Base-by-base conservation (phyloP, 202 grass and related monocot genomes). In the Zoysia matrella region DNA sequence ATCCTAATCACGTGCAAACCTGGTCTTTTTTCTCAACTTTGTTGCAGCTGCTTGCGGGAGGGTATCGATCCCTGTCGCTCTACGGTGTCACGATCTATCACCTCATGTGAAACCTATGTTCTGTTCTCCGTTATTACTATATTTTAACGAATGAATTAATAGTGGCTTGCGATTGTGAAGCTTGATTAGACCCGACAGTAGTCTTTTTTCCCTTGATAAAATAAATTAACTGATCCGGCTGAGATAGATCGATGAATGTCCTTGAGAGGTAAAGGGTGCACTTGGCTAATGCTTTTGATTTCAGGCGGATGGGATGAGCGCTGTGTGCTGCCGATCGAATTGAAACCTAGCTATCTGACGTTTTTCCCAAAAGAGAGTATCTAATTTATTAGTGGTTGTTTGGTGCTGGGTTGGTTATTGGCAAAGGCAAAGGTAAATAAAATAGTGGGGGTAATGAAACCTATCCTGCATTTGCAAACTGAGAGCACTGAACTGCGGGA, bases 401-500 rank as follows among this genome's bases (percentile, higher is more conserved):
- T 30, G 22, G 22, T 30, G 22, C 22, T 30, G 22, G 22, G 22
- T 30, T 30, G 22, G 22, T 30, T 30, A 30, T 30, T 30, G 22
- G 22, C 22, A 30, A 30, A 30, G 22, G 22, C 22, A 30, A 30
- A 30, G 22, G 22, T 30, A 30, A 30, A 30, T 30, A 30, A 30
- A 30, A 30, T 30, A 30, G 22, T 30, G 22, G 22, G 22, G 22
- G 22, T 30, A 30, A 30, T 30, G 22, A 30, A 30, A 30, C 44
- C 55, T 80, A 78, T 72, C 55, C 75, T 66, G 15, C 65, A 42
- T 74, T 62, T 67, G 67, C 67, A 82, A 86, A 76, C 75, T 74
- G 74, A 61, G 68, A 79, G 83, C 79, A 83, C 79, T 86, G 55
- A 57, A 57, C 10, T 57, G 7, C 64, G 67, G 65, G 84, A 80